Base-by-base conservation (phyloP, 306 rosid genomes). In the Psophocarpus tetragonolobus region DNA sequence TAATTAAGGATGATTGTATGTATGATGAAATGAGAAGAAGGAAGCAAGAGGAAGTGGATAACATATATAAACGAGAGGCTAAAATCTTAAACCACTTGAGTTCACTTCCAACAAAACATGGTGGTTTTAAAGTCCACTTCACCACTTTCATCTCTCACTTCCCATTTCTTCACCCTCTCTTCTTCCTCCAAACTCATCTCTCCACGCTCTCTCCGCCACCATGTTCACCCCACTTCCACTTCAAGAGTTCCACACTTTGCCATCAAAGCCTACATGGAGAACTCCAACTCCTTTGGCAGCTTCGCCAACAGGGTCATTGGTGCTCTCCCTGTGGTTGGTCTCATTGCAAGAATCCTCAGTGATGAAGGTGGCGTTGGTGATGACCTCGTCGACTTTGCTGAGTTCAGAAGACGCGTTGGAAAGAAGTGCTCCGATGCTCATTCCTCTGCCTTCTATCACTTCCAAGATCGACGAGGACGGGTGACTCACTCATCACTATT, bases 301-400 rank as follows among this genome's bases (percentile, higher is more conserved):
- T 86, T 94, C 20, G 93, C 86, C 36, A 95, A 17, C 83, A 92
- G 84, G 77, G 92, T 95, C 79, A 85, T 95, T 35, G 98, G 98
- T 4, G 88, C 97, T 1, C 96, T 95, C 29, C 98, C 98, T 0
- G 92, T 95, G 1, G 87, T 92, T 29, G 97, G 97, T 2, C 86
- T 95, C 17, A 71, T 92, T 30, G 98, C 97, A 3, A 89, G 97
- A 30, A 92, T 95, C 44, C 15, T 92, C 9, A 89, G 89, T 58
- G 92, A 89, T 20, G 98, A 95, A 85, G 98, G 98, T 36, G 97
- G 98, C 58, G 92, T 95, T 18, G 98, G 97, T 2, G 80, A 71
- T 67, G 97, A 95, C 81, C 45, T 86, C 2, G 65, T 95, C 24
- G 97, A 95, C 74, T 95, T 95, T 51, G 97, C 97, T 1, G 96